Base-by-base conservation (phyloP, 306 rosid species). In the Acacia crassicarpa region DNA sequence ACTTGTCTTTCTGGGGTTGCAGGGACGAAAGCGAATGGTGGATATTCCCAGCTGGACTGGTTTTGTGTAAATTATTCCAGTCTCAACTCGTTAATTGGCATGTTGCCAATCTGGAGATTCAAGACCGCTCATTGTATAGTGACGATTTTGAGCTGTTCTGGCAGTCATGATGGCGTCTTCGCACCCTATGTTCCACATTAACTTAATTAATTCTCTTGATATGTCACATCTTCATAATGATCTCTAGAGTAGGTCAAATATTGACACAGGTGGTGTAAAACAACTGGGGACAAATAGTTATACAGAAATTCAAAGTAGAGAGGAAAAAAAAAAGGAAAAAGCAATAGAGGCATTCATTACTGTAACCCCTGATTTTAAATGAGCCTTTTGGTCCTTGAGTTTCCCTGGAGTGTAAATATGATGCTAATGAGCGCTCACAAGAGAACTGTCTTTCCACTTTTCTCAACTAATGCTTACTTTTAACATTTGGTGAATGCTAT, bases 1-100 rank as follows among this genome's bases (percentile, higher is more conserved):
- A 48, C 58, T 66, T 25, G 61, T 23, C 43, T 71, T 51, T 84
- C 71, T 46, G 59, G 59, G 78, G 82, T 75, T 76, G 85, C 95
- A 93, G 99, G 97, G 99, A 96, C 23, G 99, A 96, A 79, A 93
- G 95, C 79, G 99, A 96, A 85, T 96, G 99, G 99, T 96, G 99
- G 99, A 83, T 94, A 69, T 89, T 96, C 74, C 97, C 98, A 3
- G 84, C 90, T 19, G 97, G 95, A 79, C 78, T 96, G 85, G 97
- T 96, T 81, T 58, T 94, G 68, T 96, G 94, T 96, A 96, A 96
- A 89, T 68, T 91, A 61, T 87, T 93, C 83, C 99, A 93, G 80
- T 92, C 97, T 71, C 94, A 89, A 84, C 97, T 96, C 80, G 85
- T 93, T 83, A 96, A 93, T 75, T 93, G 99, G 98, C 99, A 96